These are phyloP conservation scores for Claviceps monticola DNA, from an alignment of 2,329 filamentous ascomycete species.

Conservation along the genomic window DNA sequence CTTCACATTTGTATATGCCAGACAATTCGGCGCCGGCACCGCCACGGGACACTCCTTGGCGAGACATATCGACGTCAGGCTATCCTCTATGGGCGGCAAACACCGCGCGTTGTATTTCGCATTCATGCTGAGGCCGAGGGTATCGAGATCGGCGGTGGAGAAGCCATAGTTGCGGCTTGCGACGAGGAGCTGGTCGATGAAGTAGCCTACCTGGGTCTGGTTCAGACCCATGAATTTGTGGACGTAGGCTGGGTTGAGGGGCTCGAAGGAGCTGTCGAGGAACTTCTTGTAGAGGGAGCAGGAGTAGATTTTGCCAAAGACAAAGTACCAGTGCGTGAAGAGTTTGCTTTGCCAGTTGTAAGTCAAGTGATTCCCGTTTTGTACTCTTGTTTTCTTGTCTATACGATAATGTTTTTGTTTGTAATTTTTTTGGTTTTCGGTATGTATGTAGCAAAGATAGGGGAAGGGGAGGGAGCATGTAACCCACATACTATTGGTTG, in stretches of 20 bases:
- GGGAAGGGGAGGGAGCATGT: neutral
- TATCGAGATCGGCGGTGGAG: slow-evolving; percentile 13
- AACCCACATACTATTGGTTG: slow-evolving; percentile 15
- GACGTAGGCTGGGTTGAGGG: slow-evolving; percentile 15
- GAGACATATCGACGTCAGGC: slow-evolving; percentile 16
- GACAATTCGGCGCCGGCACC: slow-evolving; percentile 13
- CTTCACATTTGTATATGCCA: slow-evolving; percentile 12
- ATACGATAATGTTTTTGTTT: neutral
- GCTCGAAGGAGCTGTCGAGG: slow-evolving; percentile 8
- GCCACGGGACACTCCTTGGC: slow-evolving; percentile 15
- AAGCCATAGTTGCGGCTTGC: slow-evolving; percentile 15
- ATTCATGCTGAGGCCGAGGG: slow-evolving; percentile 13
- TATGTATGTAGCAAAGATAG: neutral
- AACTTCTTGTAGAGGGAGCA: slow-evolving; percentile 12
- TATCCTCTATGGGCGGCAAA: slow-evolving; percentile 10
- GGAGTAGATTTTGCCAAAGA: slow-evolving; percentile 15
- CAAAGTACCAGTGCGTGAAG: slow-evolving; percentile 17
- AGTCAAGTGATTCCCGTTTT: no score
- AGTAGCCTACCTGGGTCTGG: slow-evolving; percentile 15
- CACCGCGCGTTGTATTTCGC: slow-evolving; percentile 16
- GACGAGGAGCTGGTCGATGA: slow-evolving; percentile 16
- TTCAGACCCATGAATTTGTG: slow-evolving; percentile 21
- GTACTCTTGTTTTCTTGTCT: slow-evolving; percentile 1
- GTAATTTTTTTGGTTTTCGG: neutral
- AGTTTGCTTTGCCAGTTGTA: slow-evolving; percentile 8